A percentile compares a stretch with the other conserved stretches of the same genome.
Conservation (phyloP, 495 filamentous ascomycete species). For the Penicillium malachiteum region DNA sequence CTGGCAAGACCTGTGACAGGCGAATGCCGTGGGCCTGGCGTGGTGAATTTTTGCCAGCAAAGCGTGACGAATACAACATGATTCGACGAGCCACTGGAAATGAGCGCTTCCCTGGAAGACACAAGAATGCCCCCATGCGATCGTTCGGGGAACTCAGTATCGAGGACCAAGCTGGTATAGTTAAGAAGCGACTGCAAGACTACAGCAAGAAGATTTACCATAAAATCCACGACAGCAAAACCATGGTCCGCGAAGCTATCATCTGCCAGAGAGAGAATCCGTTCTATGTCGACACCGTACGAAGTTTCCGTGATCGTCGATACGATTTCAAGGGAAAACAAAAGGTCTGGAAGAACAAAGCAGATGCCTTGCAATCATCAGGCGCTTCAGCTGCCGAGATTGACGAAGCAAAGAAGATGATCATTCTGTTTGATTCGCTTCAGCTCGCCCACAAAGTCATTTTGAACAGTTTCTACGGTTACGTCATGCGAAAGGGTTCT, state of each 20-base stretch:
- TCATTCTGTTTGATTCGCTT: slow-evolving; percentile 90
- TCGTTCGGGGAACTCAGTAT: slow-evolving; percentile 76
- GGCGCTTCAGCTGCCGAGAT: slow-evolving; percentile 76
- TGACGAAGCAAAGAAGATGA: slow-evolving; percentile 98
- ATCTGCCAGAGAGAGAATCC: slow-evolving; percentile 99
- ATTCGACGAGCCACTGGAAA: slow-evolving; percentile 90
- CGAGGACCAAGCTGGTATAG: slow-evolving; percentile 79
- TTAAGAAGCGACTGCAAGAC: slow-evolving; percentile 84
- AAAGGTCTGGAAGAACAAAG: slow-evolving; percentile 97
- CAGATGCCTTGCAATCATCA: slow-evolving; percentile 76
- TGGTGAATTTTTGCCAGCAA: slow-evolving; percentile 95
- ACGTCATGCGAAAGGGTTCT: slow-evolving; percentile 98
- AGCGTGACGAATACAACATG: slow-evolving; percentile 99
- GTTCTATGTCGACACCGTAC: slow-evolving; percentile 97
- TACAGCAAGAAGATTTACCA: slow-evolving; percentile 99
- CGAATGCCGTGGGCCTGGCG: slow-evolving; percentile 97
- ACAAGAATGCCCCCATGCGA: slow-evolving; percentile 65
- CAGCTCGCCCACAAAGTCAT: slow-evolving; percentile 99
- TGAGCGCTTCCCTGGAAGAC: slow-evolving; percentile 79
- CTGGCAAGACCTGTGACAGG: slow-evolving; percentile 95
- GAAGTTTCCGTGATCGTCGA: slow-evolving; percentile 89
- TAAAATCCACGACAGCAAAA: slow-evolving; percentile 95
- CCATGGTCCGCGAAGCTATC: slow-evolving; percentile 91
- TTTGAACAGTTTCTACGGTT: slow-evolving; percentile 98
- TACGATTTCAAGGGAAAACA: slow-evolving; percentile 98